A percentile compares a stretch with the other conserved stretches of the same genome.
These are phyloP conservation scores for Neofusicoccum laricinum DNA, from an alignment of 2,329 filamentous ascomycete genomes.

Conservation along the genomic window DNA sequence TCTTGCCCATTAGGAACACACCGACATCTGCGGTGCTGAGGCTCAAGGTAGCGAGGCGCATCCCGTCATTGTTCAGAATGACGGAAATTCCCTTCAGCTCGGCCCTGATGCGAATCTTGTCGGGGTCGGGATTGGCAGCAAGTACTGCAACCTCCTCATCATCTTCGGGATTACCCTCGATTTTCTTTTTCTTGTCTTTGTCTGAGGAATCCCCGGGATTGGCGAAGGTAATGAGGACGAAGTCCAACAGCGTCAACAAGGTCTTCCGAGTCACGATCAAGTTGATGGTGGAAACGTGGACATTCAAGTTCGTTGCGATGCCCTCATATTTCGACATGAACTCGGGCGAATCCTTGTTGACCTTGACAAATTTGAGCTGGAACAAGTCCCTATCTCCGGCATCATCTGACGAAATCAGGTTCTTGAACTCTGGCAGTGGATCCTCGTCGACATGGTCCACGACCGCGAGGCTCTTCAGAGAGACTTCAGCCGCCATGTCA, in stretches of 20 bases:
- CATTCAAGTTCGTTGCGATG: conserved; percentile 88
- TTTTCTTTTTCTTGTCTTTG: conserved; percentile 20
- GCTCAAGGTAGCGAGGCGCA: conserved; percentile 86
- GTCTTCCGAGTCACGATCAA: conserved; percentile 91
- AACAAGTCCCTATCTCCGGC: conserved; percentile 72
- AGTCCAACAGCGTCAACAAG: conserved; percentile 86
- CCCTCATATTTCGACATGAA: conserved; percentile 90
- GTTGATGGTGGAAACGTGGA: conserved; percentile 92
- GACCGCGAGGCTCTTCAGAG: conserved; percentile 79
- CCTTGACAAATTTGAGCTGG: conserved; percentile 81
- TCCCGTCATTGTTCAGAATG: conserved; percentile 96
- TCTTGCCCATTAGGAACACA: conserved; percentile 79
- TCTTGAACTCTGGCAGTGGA: conserved; percentile 86
- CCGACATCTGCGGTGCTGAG: conserved; percentile 90
- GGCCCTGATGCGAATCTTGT: conserved; percentile 89
- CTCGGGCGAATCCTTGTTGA: conserved; percentile 88
- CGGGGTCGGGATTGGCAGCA: conserved; percentile 45
- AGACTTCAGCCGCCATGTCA: conserved; percentile 90
- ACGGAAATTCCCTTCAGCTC: conserved; percentile 90
- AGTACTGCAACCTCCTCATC: conserved; percentile 37
- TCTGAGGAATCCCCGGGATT: conserved; percentile 50
- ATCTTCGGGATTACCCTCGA: conserved; percentile 22
- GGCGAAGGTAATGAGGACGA: conserved; percentile 89
- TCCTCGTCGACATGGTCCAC: conserved; percentile 93
- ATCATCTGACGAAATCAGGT: conserved; percentile 91